Conservation (phyloP, 192 early-diverging fungal species). For the Coemansia aciculifera region DNA sequence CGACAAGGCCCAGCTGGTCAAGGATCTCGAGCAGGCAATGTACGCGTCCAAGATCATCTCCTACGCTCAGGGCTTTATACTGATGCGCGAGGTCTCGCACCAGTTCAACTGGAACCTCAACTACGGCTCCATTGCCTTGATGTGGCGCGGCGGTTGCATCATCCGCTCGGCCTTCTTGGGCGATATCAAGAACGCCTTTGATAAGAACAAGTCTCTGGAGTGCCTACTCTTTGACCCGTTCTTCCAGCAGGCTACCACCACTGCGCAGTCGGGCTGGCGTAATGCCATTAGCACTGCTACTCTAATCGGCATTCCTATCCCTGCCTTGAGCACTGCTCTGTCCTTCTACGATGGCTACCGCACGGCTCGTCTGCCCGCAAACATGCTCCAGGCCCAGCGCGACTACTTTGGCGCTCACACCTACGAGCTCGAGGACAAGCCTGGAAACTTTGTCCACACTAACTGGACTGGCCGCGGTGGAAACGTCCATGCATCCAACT, state of each 20-base stretch:
- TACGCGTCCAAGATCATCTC: slow-evolving; percentile 99
- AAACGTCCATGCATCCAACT: slow-evolving; percentile 68
- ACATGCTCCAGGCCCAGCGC: slow-evolving; percentile 95
- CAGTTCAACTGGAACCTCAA: slow-evolving; percentile 93
- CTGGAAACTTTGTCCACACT: slow-evolving; percentile 82
- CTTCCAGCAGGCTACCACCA: slow-evolving; percentile 89
- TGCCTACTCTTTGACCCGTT: slow-evolving; percentile 95
- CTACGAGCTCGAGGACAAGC: slow-evolving; percentile 79
- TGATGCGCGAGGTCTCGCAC: slow-evolving; percentile 93
- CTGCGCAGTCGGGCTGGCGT: slow-evolving; percentile 85
- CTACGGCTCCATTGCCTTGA: slow-evolving; percentile 95
- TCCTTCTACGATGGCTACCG: slow-evolving; percentile 98
- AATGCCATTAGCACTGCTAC: slow-evolving; percentile 79
- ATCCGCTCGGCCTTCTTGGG: slow-evolving; percentile 96
- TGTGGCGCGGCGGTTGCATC: slow-evolving; percentile 99
- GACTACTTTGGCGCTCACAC: slow-evolving; percentile 99
- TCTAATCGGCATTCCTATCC: slow-evolving; percentile 85
- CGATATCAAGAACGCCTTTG: slow-evolving; percentile 96
- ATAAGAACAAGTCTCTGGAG: slow-evolving; percentile 79
- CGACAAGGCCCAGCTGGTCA: slow-evolving; percentile 87
- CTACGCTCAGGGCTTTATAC: slow-evolving; percentile 99
- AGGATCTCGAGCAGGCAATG: slow-evolving; percentile 87
- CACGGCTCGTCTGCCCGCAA: slow-evolving; percentile 84
- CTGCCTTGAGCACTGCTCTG: slow-evolving; percentile 86
- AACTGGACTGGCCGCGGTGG: slow-evolving; percentile 99